Evolutionary conservation across 495 filamentous ascomycete genomes (phyloP).

Genomic region (Penicillium canariense): DNA sequence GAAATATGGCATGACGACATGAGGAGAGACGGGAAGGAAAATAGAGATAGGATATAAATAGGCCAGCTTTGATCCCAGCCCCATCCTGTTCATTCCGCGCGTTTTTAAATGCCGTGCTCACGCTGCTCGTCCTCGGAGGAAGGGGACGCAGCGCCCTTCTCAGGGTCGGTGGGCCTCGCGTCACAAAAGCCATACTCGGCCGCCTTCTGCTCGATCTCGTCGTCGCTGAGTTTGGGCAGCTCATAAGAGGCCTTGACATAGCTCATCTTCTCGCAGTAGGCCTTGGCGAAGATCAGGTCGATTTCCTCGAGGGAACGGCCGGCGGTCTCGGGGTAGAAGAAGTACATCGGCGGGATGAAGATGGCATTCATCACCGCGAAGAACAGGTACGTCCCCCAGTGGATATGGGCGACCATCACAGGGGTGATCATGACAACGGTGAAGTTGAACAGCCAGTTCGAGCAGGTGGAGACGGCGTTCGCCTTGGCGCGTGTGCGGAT

Average conservation of each 20-base stretch:
- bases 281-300: constrained; percentile 80
- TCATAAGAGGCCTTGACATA: constrained; percentile 71
- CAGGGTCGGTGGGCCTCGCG: constrained; percentile 20
- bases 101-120: constrained; percentile 2
- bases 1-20: neutral
- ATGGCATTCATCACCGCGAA: constrained; percentile 68
- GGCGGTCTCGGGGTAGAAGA: constrained; percentile 75
- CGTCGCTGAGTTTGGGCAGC: constrained; percentile 61
- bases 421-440: constrained; percentile 79
- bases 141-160: constrained; percentile 25
- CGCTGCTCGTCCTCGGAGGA: constrained; percentile 14
- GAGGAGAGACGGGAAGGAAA: neutral
- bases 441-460: constrained; percentile 83
- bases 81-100: neutral
- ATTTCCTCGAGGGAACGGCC: constrained; percentile 73
- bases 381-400: constrained; percentile 79
- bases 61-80: neutral
- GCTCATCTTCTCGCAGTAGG: constrained; percentile 67
- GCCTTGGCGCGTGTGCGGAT: constrained; percentile 72
- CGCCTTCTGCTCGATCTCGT: constrained; percentile 63
- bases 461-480: constrained; percentile 72
- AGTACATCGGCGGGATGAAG: constrained; percentile 72
- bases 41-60: neutral
- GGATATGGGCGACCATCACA: constrained; percentile 63
- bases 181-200: constrained; percentile 57